Evolutionary conservation across 495 filamentous ascomycete genomes (phyloP).

Genomic region (Umbilicaria muhlenbergii): DNA sequence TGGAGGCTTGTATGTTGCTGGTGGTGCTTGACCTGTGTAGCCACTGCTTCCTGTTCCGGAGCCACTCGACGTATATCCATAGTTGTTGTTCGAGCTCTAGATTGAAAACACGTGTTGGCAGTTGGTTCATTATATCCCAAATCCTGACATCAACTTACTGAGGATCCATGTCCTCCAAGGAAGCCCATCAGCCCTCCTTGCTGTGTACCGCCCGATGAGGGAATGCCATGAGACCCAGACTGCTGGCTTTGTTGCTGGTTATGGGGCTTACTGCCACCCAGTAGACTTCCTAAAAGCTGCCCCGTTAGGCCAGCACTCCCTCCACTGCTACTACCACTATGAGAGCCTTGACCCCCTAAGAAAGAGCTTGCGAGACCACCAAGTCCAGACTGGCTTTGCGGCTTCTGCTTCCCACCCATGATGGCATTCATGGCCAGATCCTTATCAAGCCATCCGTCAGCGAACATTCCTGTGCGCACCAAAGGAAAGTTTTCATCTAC

Average conservation of each 20-base stretch:
- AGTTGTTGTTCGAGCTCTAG: slow-evolving; percentile 15
- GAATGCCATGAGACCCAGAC: slow-evolving; percentile 9
- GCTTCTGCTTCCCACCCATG: slow-evolving; percentile 19
- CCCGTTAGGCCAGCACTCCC: slow-evolving; percentile 15
- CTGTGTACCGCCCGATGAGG: slow-evolving; percentile 11
- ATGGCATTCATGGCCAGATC: slow-evolving; percentile 24
- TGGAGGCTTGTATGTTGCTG: slow-evolving; percentile 21
- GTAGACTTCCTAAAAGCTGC: slow-evolving; percentile 19
- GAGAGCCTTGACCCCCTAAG: slow-evolving; percentile 19
- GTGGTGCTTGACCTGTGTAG: slow-evolving; percentile 24
- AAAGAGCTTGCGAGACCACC: slow-evolving; percentile 22
- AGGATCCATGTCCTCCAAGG: slow-evolving; percentile 19
- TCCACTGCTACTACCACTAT: slow-evolving; percentile 11
- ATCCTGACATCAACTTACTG: slow-evolving; percentile 3
- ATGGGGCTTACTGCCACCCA: slow-evolving; percentile 22
- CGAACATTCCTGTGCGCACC: not conserved
- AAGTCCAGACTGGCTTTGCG: slow-evolving; percentile 16
- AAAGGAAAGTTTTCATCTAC: not conserved
- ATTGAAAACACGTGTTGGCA: not conserved
- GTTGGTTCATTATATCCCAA: not conserved
- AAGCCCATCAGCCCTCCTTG: slow-evolving; percentile 10
- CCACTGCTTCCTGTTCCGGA: slow-evolving; percentile 15
- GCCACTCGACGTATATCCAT: slow-evolving; percentile 17
- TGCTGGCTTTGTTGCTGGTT: slow-evolving; percentile 15
- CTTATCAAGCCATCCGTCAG: slow-evolving; percentile 5